These are phyloP conservation scores for Russula compacta DNA, from an alignment of 768 basidiomycete genomes.

Conservation along the genomic window DNA sequence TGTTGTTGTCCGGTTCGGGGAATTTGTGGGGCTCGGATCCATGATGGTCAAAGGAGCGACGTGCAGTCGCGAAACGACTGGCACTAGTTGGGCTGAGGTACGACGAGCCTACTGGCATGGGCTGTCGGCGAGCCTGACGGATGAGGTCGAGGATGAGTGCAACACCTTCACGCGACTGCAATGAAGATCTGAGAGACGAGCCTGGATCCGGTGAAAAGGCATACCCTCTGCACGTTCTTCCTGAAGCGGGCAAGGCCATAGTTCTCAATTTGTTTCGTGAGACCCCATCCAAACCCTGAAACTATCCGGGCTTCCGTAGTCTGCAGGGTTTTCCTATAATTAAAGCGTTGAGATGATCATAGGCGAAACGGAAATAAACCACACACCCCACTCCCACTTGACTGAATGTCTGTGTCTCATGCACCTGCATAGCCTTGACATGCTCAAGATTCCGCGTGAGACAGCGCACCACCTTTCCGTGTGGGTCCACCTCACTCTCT, in stretches of 20 bases:
- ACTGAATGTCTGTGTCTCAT: slow-evolving; percentile 68
- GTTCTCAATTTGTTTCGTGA: slow-evolving; percentile 79
- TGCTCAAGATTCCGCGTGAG: slow-evolving; percentile 87
- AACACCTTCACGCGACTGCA: slow-evolving; percentile 80
- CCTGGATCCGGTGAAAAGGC: slow-evolving; percentile 23
- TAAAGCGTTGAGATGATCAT: neutral
- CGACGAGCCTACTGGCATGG: slow-evolving; percentile 33
- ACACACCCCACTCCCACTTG: slow-evolving; percentile 61
- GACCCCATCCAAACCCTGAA: slow-evolving; percentile 87
- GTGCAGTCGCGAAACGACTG: neutral
- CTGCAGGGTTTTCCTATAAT: slow-evolving; percentile 65
- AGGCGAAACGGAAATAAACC: neutral
- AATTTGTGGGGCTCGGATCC: neutral
- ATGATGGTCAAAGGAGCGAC: neutral
- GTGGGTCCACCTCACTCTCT: slow-evolving; percentile 87
- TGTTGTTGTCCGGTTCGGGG: neutral
- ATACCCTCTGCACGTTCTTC: slow-evolving; percentile 73
- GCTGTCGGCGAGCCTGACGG: slow-evolving; percentile 64
- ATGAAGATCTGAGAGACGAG: slow-evolving; percentile 13
- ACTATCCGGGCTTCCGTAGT: slow-evolving; percentile 78
- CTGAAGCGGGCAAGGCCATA: slow-evolving; percentile 82
- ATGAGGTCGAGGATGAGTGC: slow-evolving; percentile 70
- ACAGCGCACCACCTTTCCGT: slow-evolving; percentile 66
- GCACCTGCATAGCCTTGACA: slow-evolving; percentile 88
- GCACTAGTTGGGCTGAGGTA: slow-evolving; percentile 16